phyloP scores from a whole-genome alignment of 805 yeast species.

The Ogataea parapolymorpha region DNA sequence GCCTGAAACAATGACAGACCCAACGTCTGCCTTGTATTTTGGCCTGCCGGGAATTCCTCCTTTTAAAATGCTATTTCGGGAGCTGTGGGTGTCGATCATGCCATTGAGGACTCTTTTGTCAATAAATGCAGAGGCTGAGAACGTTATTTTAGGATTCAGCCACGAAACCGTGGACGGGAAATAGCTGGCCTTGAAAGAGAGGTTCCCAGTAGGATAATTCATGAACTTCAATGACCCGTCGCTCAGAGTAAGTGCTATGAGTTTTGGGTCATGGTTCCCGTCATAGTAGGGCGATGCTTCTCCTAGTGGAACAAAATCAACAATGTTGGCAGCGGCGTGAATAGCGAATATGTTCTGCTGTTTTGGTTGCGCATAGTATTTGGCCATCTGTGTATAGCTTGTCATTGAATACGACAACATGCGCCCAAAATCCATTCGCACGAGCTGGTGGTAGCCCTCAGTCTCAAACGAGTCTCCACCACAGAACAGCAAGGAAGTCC shows the following conservation, averaged over 20 bases:
- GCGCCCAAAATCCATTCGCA: conserved; percentile 69
- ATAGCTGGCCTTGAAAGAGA: conserved; percentile 50
- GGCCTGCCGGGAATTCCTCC: conserved; percentile 77
- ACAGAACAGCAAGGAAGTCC: conserved; percentile 65
- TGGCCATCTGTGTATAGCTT: conserved; percentile 78
- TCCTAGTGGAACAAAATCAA: conserved; percentile 52
- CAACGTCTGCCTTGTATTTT: conserved; percentile 45
- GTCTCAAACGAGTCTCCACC: conserved; percentile 57
- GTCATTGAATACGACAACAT: conserved; percentile 79
- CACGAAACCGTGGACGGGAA: conserved; percentile 81
- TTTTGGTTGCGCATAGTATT: conserved; percentile 61
- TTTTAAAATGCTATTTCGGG: conserved; percentile 52
- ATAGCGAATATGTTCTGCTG: conserved; percentile 56
- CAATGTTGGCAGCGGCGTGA: conserved; percentile 42
- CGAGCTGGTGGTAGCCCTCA: conserved; percentile 43
- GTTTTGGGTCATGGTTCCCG: conserved; percentile 76
- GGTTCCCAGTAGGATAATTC: conserved; percentile 52
- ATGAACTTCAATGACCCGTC: conserved; percentile 65
- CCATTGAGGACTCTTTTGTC: conserved; percentile 29
- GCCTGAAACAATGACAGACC: conserved; percentile 74
- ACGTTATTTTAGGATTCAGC: conserved; percentile 69
- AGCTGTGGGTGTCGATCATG: conserved; percentile 46
- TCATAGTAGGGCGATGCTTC: conserved; percentile 68
- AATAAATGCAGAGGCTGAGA: conserved; percentile 45
- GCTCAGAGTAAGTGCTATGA: conserved; percentile 54